Percentiles rank a stretch among this genome's conserved stretches.
phyloP scores from a whole-genome alignment of 2,329 filamentous ascomycete species.

The Dendryphion nanum region DNA sequence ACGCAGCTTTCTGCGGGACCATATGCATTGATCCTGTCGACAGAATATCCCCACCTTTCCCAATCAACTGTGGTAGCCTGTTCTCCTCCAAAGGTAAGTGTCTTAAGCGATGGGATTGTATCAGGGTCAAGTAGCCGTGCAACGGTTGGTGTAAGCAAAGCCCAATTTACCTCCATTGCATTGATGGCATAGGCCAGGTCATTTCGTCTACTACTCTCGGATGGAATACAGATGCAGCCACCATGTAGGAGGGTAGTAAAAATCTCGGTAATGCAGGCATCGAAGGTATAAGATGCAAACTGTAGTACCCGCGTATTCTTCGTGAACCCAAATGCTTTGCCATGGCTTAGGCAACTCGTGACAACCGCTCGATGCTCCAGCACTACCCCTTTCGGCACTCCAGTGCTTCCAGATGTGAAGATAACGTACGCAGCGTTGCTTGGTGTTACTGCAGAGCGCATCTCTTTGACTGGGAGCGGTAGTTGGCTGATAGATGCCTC shows the following conservation, averaged over 20 bases:
- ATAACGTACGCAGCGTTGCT: not conserved
- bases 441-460: not conserved
- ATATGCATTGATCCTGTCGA: not conserved
- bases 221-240: constrained; percentile 51
- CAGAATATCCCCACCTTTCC: not conserved
- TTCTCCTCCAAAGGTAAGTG: not conserved
- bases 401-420: not conserved
- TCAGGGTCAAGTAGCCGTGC: not conserved
- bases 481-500: not conserved
- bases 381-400: constrained; percentile 19
- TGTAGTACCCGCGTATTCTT: constrained; percentile 52
- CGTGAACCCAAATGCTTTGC: constrained; percentile 54
- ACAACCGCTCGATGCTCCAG: constrained; percentile 24
- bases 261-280: constrained; percentile 51
- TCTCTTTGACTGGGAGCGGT: not conserved
- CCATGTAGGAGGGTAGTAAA: constrained; percentile 47
- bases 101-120: not conserved
- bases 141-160: constrained; percentile 1
- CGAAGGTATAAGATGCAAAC: constrained; percentile 45
- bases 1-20: constrained; percentile 5
- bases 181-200: constrained; percentile 15
- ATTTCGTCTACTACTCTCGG: constrained; percentile 51
- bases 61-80: too few species aligned
- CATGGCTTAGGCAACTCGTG: not conserved
- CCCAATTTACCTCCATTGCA: not conserved